phyloP scores from a whole-genome alignment of 2,329 filamentous ascomycete species.

The Ophiostoma piceae region DNA sequence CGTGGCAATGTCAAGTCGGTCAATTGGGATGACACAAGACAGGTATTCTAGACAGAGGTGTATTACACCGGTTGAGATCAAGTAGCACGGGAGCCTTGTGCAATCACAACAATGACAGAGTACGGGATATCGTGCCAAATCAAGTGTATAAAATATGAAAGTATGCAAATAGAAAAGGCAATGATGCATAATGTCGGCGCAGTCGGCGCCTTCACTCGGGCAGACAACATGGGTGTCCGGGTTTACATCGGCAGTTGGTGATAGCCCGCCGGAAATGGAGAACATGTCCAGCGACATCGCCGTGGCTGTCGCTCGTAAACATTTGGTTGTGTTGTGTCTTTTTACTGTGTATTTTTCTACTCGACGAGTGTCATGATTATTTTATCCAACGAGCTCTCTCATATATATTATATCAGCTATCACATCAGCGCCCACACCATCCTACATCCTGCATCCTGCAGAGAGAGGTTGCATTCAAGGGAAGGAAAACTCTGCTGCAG shows the following conservation, averaged over 20 bases:
- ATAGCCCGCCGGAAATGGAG: background rate
- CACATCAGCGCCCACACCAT: constrained; percentile 6
- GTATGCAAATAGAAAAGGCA: background rate
- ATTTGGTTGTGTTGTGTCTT: background rate
- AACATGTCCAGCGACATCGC: background rate
- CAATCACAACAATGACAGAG: background rate
- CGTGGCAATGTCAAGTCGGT: background rate
- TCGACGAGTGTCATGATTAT: background rate
- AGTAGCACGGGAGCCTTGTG: constrained; percentile 8
- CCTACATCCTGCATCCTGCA: background rate
- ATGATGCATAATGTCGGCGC: background rate
- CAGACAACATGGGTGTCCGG: background rate
- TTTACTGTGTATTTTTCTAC: background rate
- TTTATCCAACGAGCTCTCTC: background rate
- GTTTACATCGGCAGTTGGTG: constrained; percentile 3
- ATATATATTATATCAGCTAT: background rate
- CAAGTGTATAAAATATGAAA: background rate
- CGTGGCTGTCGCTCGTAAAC: background rate
- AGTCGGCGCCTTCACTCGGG: background rate
- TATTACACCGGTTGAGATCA: background rate
- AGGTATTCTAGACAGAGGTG: background rate
- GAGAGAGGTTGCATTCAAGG: constrained; percentile 2
- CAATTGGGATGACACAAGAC: background rate
- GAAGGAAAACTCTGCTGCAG: constrained; percentile 9
- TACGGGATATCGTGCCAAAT: background rate